phyloP scores from a whole-genome alignment of 257 asterid genomes.

The Fraxinus pennsylvanica region DNA sequence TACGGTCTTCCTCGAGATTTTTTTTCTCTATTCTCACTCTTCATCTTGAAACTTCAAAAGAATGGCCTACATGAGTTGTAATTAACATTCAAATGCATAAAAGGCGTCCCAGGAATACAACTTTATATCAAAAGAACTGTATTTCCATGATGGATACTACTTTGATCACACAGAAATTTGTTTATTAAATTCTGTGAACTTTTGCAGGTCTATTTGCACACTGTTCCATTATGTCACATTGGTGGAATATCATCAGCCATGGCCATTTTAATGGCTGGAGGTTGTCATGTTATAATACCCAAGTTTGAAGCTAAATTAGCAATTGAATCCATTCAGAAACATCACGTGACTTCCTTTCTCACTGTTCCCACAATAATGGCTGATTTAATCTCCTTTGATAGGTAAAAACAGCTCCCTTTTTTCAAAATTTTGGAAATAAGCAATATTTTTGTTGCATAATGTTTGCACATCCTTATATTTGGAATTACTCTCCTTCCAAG shows the following conservation, averaged over 20 bases:
- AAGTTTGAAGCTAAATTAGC: slow-evolving; percentile 73
- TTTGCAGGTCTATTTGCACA: slow-evolving; percentile 74
- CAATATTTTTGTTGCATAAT: neutral
- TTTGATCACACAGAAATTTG: neutral
- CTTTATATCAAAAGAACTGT: neutral
- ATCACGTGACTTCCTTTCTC: slow-evolving; percentile 65
- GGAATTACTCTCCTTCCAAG: neutral
- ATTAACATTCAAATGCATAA: neutral
- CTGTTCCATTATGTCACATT: slow-evolving; percentile 87
- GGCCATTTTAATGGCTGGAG: slow-evolving; percentile 87
- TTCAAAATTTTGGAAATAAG: neutral
- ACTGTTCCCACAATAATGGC: slow-evolving; percentile 95
- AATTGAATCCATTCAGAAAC: slow-evolving; percentile 54
- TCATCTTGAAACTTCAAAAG: neutral
- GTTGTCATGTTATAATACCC: slow-evolving; percentile 72
- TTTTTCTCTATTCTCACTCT: neutral
- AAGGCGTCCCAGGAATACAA: neutral
- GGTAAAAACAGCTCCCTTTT: slow-evolving; percentile 31
- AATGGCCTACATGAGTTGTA: neutral
- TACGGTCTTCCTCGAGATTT: slow-evolving; percentile 32
- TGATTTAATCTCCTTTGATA: slow-evolving; percentile 59
- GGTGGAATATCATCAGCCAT: slow-evolving; percentile 95
- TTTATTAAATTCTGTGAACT: neutral
- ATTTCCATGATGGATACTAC: neutral
- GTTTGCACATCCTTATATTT: neutral